Evolutionary conservation across 495 filamentous ascomycete genomes (phyloP).

Genomic region (Daldinia concentrica): DNA sequence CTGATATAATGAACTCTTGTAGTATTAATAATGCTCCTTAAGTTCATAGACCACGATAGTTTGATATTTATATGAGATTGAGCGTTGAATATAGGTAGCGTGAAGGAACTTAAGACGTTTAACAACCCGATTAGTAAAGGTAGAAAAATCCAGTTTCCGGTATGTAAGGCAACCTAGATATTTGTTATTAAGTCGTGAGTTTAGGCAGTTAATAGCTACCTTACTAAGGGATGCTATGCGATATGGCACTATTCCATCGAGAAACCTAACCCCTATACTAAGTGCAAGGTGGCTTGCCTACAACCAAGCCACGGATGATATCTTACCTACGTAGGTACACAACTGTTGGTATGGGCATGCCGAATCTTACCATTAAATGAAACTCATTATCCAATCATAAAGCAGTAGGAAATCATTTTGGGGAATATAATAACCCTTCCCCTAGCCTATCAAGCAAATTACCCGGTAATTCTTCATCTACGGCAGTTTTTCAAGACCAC

Average conservation of each 20-base stretch:
- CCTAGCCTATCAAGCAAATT: slow-evolving; percentile 17
- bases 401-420: slow-evolving; percentile 6
- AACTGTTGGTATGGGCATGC: not conserved
- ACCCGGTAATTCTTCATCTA: slow-evolving; percentile 30
- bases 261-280: not conserved
- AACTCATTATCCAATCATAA: slow-evolving; percentile 11
- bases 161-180: no score
- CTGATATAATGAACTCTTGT: not conserved
- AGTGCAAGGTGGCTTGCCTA: not conserved
- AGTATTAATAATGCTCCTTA: not conserved
- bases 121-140: no score
- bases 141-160: no score
- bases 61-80: not conserved
- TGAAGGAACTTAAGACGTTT: no score
- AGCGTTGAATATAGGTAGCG: no score
- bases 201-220: not conserved
- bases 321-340: slow-evolving; percentile 12
- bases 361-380: not conserved
- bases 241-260: not conserved
- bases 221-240: not conserved
- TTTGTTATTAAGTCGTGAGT: no score
- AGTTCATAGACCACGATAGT: not conserved
- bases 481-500: slow-evolving; percentile 21
- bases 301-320: not conserved
- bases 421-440: slow-evolving; percentile 32